These are phyloP conservation scores for Botryotinia globosa DNA, from an alignment of 2,329 filamentous ascomycete genomes.

Conservation along the genomic window DNA sequence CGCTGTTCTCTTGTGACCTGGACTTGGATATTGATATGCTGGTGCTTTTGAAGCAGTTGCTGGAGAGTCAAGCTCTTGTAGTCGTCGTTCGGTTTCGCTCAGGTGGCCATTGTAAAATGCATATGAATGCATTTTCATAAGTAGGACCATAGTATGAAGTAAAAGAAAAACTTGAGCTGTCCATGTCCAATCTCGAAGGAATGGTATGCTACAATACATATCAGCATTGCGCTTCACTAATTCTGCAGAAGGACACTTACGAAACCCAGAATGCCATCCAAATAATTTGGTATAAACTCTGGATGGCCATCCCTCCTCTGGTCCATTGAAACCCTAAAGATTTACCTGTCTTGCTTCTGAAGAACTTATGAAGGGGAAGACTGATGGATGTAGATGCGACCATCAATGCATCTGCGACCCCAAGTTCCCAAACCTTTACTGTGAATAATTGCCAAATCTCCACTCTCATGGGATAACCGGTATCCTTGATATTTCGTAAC, in stretches of 20 bases:
- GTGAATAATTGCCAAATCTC: slow-evolving; percentile 87
- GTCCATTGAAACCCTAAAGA: slow-evolving; percentile 66
- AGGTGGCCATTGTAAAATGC: slow-evolving; percentile 98
- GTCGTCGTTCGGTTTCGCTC: slow-evolving; percentile 77
- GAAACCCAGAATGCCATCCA: slow-evolving; percentile 85
- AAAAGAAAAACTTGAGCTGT: slow-evolving; percentile 94
- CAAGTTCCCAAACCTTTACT: slow-evolving; percentile 84
- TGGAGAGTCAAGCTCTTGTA: slow-evolving; percentile 76
- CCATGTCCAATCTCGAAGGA: slow-evolving; percentile 88
- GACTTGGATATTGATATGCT: slow-evolving; percentile 70
- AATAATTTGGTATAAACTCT: slow-evolving; percentile 73
- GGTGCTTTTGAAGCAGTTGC: slow-evolving; percentile 65
- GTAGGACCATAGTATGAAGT: slow-evolving; percentile 81
- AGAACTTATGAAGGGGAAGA: slow-evolving; percentile 69
- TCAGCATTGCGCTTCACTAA: background rate
- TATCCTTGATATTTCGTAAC: slow-evolving; percentile 90
- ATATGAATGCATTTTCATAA: slow-evolving; percentile 99
- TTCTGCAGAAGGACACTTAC: slow-evolving; percentile 40
- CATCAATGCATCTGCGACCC: slow-evolving; percentile 81
- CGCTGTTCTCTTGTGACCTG: slow-evolving; percentile 26
- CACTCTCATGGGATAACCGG: slow-evolving; percentile 78
- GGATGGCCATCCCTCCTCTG: slow-evolving; percentile 72
- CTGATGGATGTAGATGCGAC: slow-evolving; percentile 69
- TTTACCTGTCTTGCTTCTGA: slow-evolving; percentile 51
- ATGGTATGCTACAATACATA: slow-evolving; percentile 62